phyloP scores from a whole-genome alignment of 352 stramenopile genomes.

The Thalassiosira mediterranea region DNA sequence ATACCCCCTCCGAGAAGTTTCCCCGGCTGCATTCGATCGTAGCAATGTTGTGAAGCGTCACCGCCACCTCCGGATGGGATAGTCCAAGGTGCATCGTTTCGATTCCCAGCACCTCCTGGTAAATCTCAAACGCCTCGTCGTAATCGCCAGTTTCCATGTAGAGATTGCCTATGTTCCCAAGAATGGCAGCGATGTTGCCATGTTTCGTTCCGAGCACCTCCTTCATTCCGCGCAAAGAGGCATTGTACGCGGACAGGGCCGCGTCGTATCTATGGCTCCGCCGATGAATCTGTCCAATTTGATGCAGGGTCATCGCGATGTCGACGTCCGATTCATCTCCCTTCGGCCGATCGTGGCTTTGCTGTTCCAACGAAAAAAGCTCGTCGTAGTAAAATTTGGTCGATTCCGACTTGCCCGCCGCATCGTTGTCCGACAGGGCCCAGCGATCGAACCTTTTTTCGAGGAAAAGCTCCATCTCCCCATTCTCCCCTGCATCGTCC shows the following conservation, averaged over 20 bases:
- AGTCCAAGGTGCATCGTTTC: slow-evolving; percentile 78
- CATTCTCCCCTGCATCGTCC: slow-evolving; percentile 29
- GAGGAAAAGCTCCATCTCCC: slow-evolving; percentile 65
- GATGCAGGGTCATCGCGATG: slow-evolving; percentile 77
- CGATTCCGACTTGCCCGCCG: slow-evolving; percentile 9
- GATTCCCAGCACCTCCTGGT: slow-evolving; percentile 81
- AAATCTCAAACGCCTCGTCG: slow-evolving; percentile 76
- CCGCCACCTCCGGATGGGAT: slow-evolving; percentile 78
- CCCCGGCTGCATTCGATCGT: slow-evolving; percentile 80
- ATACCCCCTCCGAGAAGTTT: slow-evolving; percentile 68
- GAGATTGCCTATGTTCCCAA: slow-evolving; percentile 83
- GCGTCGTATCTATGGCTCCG: slow-evolving; percentile 54
- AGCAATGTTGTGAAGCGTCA: slow-evolving; percentile 83
- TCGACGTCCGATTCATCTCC: slow-evolving; percentile 62
- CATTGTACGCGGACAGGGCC: slow-evolving; percentile 72
- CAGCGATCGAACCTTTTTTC: slow-evolving; percentile 54
- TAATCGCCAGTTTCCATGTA: slow-evolving; percentile 82
- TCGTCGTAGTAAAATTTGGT: slow-evolving; percentile 57
- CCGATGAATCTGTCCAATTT: slow-evolving; percentile 77
- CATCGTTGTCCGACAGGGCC: slow-evolving; percentile 21
- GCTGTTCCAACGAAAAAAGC: slow-evolving; percentile 24
- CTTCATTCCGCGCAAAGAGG: slow-evolving; percentile 79
- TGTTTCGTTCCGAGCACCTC: slow-evolving; percentile 67
- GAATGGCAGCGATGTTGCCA: slow-evolving; percentile 76
- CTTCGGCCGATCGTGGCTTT: not conserved